Base-by-base conservation (phyloP, 2,329 filamentous ascomycete species). In the Shiraia sp. region DNA sequence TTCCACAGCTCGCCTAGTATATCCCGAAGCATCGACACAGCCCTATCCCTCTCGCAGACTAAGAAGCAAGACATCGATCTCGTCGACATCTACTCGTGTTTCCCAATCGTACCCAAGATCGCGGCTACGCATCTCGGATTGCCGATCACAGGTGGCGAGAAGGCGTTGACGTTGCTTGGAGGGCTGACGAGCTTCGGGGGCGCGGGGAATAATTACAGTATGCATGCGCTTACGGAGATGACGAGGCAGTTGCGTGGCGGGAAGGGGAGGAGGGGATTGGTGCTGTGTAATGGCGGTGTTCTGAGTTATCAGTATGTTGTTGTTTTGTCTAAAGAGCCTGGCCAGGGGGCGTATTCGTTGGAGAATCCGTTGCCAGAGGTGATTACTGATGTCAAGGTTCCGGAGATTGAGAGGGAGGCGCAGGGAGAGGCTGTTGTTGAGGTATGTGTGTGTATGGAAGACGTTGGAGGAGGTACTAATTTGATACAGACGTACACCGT, bases 171-270 rank as follows among this genome's bases (percentile, higher is more conserved):
- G 0, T 63, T 87, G 0, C 71, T 87, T 0, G 84, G 84, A 0
- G 84, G 84, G 0, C 56, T 88, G 38, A 87, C 84, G 4, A 84
- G 79, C 1, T 87, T 87, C 44, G 84, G 85, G 0, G 85, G 84
- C 0, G 84, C 85, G 5, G 84, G 84, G 0, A 87, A 87, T 49
- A 87, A 87, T 40, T 87, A 87, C 45, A 84, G 81, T 0, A 81
- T 86, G 77, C 83, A 87, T 68, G 82, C 67, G 16, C 39, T 71
- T 29, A 68, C 65, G 5, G 63, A 62, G 26, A 63, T 66, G 57
- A 57, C 56, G 72, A 71, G 79, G 71, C 10, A 75, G 40, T 60
- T 86, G 3, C 72, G 82, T 8, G 56, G 59, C 7, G 71, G 72
- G 0, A 72, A 69, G 16, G 71, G 71, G 1, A 70, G 63, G 3